These are phyloP conservation scores for Umbelopsis ramanniana DNA, from an alignment of 192 early-diverging fungal species.

Conservation along the genomic window DNA sequence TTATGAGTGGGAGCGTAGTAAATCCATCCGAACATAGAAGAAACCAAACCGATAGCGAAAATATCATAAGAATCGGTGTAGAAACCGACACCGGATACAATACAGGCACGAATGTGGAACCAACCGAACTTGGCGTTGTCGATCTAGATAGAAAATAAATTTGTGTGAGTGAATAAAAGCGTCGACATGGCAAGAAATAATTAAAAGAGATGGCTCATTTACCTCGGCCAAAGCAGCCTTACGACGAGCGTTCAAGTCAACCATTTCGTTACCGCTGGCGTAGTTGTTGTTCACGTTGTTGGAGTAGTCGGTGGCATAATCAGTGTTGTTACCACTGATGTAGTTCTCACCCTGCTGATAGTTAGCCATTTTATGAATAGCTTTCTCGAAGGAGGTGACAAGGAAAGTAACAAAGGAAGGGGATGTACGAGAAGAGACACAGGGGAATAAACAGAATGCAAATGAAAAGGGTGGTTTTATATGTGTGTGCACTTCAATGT, in stretches of 20 bases:
- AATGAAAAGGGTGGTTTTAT: not conserved
- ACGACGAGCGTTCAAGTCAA: conserved; percentile 39
- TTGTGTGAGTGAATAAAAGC: not conserved
- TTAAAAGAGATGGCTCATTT: not conserved
- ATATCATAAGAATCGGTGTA: conserved; percentile 95
- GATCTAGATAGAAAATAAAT: conserved; percentile 43
- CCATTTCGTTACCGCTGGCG: conserved; percentile 3
- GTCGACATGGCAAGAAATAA: not conserved
- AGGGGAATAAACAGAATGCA: too few species aligned
- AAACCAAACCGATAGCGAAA: conserved; percentile 88
- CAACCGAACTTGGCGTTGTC: conserved; percentile 80
- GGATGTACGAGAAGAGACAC: too few species aligned
- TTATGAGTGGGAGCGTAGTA: conserved; percentile 54
- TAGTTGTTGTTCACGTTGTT: not conserved
- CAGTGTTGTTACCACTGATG: not conserved
- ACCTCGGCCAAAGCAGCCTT: conserved; percentile 41
- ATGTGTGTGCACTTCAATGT: not conserved
- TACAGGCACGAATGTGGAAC: conserved; percentile 76
- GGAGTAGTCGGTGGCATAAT: not conserved
- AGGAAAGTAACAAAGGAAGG: too few species aligned
- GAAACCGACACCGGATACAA: conserved; percentile 81
- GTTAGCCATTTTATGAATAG: not conserved
- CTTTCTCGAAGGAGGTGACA: not conserved
- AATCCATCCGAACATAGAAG: conserved; percentile 80
- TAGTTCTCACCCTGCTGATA: not conserved